Base-by-base conservation (phyloP, 1,284 basidiomycete species). In the Somion occarium region DNA sequence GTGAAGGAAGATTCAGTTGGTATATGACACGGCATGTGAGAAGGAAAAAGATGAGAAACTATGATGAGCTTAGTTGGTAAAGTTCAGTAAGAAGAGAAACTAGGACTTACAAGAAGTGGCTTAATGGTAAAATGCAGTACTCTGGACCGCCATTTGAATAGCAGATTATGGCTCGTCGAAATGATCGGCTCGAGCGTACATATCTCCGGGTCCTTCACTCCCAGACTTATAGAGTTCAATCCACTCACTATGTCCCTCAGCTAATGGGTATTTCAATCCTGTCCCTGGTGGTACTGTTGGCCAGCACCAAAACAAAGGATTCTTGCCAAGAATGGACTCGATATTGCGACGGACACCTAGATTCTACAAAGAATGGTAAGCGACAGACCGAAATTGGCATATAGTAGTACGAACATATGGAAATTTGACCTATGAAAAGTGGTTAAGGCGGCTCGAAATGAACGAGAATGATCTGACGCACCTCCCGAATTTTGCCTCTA, bases 401-500 rank as follows among this genome's bases (percentile, higher is more conserved):
- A 26, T 24, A 25, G 44, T 5, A n/a, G 18, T 7, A 70, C 87
- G 59, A 66, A 91, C 92, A 64, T 98, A 99, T 48, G 96, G 96
- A 64, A 94, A 99, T 66, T 89, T 91, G 64, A 96, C 75, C 84
- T 91, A 58, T 13, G 54, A 34, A 39, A 13, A 44, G 1, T 51
- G 41, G 52, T 1, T 50, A 46, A 26, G 41, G 18, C 7, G 49
- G 30, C 20, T 38, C 45, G 5, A 47, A 12, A 43, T 54, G 13
- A 44, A 46, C n/a, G 41, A 41, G n/a, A 47, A 26, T 13, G 18
- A 13, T 41, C 39, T 24, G 5, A 62, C 75, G 23, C 56, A 89
- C 88, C 70, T 93, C 89, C 48, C 78, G 80, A 55, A 98, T 88
- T 69, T 89, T 90, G 1, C 95, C 96, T 53, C 88, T 73, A 12